Conservation (phyloP, 2,329 filamentous ascomycete genomes). For the Nothophaeocryptopus gaeumannii region DNA sequence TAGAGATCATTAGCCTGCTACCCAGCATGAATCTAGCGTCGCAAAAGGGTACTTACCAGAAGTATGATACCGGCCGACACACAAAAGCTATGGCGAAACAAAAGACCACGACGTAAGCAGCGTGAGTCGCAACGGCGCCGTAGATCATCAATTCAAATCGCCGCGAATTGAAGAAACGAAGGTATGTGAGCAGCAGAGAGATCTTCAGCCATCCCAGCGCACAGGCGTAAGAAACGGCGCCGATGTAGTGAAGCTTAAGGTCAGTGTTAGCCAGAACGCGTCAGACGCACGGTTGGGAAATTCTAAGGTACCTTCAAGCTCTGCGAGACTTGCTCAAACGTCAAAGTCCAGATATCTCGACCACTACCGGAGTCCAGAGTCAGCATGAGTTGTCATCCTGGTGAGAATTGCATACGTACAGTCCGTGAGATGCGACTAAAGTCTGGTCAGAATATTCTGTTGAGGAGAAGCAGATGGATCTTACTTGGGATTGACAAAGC, state of each 20-base stretch:
- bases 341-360: conserved; percentile 16
- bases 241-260: conserved; percentile 8
- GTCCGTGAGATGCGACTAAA: neutral
- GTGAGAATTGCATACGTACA: too few species aligned
- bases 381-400: too few species aligned
- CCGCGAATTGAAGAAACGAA: conserved; percentile 2
- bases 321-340: conserved; percentile 12
- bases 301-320: conserved; percentile 3
- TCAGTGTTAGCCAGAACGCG: too few species aligned
- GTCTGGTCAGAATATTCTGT: neutral
- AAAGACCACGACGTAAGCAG: too few species aligned
- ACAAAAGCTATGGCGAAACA: too few species aligned
- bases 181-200: conserved; percentile 14
- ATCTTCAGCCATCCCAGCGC: conserved; percentile 12
- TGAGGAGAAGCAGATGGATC: too few species aligned
- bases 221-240: conserved; percentile 7
- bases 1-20: neutral
- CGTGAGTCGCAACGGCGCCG: too few species aligned
- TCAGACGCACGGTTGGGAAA: neutral
- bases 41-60: too few species aligned
- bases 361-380: conserved; percentile 4
- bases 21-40: too few species aligned
- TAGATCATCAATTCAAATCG: too few species aligned
- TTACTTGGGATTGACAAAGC: too few species aligned
- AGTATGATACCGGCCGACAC: too few species aligned